Conservation (phyloP, 2,329 filamentous ascomycete species). For the Hymenoscyphus linearis region DNA sequence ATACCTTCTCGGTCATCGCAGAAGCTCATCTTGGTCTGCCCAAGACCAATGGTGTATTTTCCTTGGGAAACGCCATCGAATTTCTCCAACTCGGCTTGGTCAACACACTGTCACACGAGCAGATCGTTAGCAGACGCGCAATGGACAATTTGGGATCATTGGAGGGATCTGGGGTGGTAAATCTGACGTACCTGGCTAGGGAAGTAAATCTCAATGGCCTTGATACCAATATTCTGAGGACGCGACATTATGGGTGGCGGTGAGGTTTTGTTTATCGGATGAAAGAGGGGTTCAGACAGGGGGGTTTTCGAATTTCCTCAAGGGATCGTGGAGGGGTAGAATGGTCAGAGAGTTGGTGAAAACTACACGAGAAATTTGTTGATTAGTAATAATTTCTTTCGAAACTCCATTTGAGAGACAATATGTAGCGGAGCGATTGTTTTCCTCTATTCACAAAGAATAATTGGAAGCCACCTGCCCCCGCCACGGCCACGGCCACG, state of each 20-base stretch:
- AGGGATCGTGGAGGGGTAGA: neutral
- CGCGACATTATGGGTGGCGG: slow-evolving; percentile 59
- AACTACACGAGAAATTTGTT: neutral
- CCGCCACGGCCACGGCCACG: too few relatives aligned
- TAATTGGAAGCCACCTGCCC: neutral
- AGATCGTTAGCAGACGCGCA: slow-evolving; percentile 16
- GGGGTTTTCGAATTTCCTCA: neutral
- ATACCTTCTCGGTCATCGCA: slow-evolving; percentile 83
- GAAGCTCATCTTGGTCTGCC: slow-evolving; percentile 89
- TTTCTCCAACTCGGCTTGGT: slow-evolving; percentile 77
- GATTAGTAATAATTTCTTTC: neutral
- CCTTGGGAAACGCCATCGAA: slow-evolving; percentile 77
- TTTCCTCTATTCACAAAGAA: neutral
- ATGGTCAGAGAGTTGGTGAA: neutral
- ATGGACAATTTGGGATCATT: neutral
- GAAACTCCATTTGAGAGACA: neutral
- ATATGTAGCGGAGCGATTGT: neutral
- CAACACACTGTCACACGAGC: slow-evolving; percentile 60
- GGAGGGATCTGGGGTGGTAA: neutral
- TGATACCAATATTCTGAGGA: slow-evolving; percentile 85
- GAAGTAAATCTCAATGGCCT: slow-evolving; percentile 88
- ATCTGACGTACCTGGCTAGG: slow-evolving; percentile 66
- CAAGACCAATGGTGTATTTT: slow-evolving; percentile 88
- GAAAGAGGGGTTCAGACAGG: slow-evolving; percentile 3
- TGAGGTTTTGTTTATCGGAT: slow-evolving; percentile 16